A percentile compares a stretch with the other conserved stretches of the same genome.
Evolutionary conservation across 306 rosid genomes (phyloP).

Genomic region (Styphnolobium japonicum): DNA sequence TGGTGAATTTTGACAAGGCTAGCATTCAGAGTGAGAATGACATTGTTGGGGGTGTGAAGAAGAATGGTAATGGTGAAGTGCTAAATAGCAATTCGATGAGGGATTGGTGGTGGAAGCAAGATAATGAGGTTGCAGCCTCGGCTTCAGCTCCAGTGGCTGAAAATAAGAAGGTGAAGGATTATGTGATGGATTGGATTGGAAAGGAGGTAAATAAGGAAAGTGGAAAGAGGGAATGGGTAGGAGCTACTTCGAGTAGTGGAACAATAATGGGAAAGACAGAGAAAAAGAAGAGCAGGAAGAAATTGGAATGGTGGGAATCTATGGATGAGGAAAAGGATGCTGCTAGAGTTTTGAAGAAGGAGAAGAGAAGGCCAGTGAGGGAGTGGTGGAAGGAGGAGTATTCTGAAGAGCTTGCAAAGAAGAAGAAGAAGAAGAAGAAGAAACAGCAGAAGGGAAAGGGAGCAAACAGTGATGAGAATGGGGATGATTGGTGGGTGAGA

Average conservation of each 20-base stretch:
- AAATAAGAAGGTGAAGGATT: conserved; percentile 54
- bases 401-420: conserved; percentile 59
- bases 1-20: conserved; percentile 9
- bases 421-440: conserved; percentile 35
- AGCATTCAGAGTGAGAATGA: conserved; percentile 32
- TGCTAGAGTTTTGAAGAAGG: conserved; percentile 36
- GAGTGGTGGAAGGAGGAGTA: conserved; percentile 98
- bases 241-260: conserved; percentile 29
- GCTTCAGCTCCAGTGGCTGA: neutral
- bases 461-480: conserved; percentile 23
- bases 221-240: conserved; percentile 33
- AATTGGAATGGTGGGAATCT: conserved; percentile 76
- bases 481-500: conserved; percentile 42
- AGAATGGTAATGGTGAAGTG: conserved; percentile 18
- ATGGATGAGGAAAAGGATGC: conserved; percentile 59
- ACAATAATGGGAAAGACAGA: conserved; percentile 18
- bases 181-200: conserved; percentile 89
- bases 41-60: neutral
- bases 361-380: conserved; percentile 65
- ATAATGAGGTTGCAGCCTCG: conserved; percentile 2
- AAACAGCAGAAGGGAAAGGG: conserved; percentile 36
- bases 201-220: conserved; percentile 54
- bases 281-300: conserved; percentile 54
- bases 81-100: conserved; percentile 29
- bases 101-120: conserved; percentile 67